Evolutionary conservation across 2,329 filamentous ascomycete genomes (phyloP).

Genomic region (Cytospora paraplurivora): DNA sequence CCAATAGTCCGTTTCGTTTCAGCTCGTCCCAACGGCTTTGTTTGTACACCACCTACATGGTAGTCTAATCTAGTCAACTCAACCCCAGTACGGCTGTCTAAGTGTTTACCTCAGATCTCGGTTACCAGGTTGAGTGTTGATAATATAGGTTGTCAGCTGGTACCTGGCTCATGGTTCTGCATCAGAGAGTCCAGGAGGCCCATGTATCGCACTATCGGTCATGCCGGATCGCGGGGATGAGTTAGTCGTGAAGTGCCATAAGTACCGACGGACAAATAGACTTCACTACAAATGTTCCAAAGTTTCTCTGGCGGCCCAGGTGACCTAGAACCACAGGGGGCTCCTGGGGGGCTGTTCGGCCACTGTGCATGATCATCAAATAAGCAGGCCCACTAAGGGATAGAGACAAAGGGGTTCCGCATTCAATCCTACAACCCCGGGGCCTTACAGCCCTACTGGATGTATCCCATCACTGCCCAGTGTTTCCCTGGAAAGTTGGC

Average conservation of each 20-base stretch:
- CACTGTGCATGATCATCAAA: not conserved
- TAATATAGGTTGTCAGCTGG: not conserved
- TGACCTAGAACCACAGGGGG: too few relatives aligned
- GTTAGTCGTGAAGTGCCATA: not conserved
- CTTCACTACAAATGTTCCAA: too few relatives aligned
- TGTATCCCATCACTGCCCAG: too few relatives aligned
- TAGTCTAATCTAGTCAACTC: not conserved
- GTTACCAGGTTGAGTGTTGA: not conserved
- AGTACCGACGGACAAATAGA: too few relatives aligned
- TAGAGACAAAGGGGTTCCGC: not conserved
- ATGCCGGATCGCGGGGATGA: not conserved
- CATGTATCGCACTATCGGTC: not conserved
- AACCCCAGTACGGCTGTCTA: not conserved
- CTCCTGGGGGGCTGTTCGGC: too few relatives aligned
- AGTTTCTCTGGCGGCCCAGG: too few relatives aligned
- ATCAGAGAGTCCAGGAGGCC: not conserved
- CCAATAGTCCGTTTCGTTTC: not conserved
- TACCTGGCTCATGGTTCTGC: not conserved
- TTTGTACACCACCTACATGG: too few relatives aligned
- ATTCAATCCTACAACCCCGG: not conserved
- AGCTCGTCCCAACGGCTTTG: not conserved
- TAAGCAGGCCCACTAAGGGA: not conserved
- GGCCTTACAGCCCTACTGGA: not conserved
- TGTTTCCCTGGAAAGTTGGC: too few relatives aligned
- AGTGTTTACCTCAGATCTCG: too few relatives aligned